These are phyloP conservation scores for Coemansia sp. DNA, from an alignment of 192 early-diverging fungal species.

Conservation along the genomic window DNA sequence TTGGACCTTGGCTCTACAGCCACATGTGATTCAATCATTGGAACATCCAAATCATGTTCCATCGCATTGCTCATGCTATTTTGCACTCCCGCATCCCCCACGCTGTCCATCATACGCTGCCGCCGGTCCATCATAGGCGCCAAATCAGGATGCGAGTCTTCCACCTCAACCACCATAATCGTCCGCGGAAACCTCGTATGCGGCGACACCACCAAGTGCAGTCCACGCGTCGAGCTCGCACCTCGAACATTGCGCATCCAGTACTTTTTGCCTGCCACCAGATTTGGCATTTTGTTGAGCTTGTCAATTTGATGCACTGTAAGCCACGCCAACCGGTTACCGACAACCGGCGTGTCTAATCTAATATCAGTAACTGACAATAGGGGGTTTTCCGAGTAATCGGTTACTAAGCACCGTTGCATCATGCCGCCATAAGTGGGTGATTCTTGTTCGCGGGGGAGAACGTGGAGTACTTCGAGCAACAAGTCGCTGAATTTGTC, in stretches of 20 bases:
- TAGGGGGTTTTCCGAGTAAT: conserved; percentile 21
- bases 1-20: too few relatives aligned
- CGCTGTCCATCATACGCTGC: not conserved
- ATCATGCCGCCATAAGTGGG: not conserved
- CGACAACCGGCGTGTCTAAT: not conserved
- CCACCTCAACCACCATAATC: conserved; percentile 10
- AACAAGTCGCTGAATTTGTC: conserved; percentile 17
- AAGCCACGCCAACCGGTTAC: conserved; percentile 11
- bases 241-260: conserved; percentile 16
- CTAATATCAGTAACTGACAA: not conserved
- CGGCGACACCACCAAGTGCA: conserved; percentile 3
- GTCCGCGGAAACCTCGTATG: conserved; percentile 12
- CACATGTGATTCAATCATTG: not conserved
- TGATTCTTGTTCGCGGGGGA: not conserved
- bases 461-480: conserved; percentile 14
- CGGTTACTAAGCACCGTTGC: conserved; percentile 21
- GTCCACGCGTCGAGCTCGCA: not conserved
- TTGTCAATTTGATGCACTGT: conserved; percentile 10
- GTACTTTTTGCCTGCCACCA: not conserved
- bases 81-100: not conserved
- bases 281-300: conserved; percentile 17
- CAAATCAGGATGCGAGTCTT: conserved; percentile 8
- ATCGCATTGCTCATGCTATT: not conserved
- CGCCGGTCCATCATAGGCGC: conserved; percentile 4
- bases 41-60: not conserved